Evolutionary conservation across 495 filamentous ascomycete species (phyloP).

Genomic region (Penicillium psychrofluorescens): DNA sequence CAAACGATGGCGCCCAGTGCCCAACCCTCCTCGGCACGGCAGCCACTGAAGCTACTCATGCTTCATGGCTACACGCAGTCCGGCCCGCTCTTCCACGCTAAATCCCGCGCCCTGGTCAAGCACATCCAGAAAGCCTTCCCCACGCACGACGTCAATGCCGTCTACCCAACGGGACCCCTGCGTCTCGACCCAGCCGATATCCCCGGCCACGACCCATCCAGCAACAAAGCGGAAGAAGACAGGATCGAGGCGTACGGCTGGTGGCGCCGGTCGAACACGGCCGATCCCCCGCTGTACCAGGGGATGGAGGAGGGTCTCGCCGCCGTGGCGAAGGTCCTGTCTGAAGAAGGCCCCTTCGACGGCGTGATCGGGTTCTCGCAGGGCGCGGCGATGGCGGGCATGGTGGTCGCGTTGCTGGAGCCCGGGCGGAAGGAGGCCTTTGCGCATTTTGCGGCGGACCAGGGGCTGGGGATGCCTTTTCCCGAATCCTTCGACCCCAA

Average conservation of each 20-base stretch:
- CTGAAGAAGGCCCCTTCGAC: slow-evolving; percentile 56
- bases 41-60: slow-evolving; percentile 49
- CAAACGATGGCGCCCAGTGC: slow-evolving; percentile 15
- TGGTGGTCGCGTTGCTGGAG: slow-evolving; percentile 67
- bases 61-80: slow-evolving; percentile 83
- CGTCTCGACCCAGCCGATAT: slow-evolving; percentile 60
- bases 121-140: slow-evolving; percentile 66
- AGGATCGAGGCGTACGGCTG: slow-evolving; percentile 69
- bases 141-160: slow-evolving; percentile 42
- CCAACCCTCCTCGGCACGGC: slow-evolving; percentile 8
- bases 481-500: slow-evolving; percentile 43
- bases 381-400: slow-evolving; percentile 56
- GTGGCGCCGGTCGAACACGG: slow-evolving; percentile 59
- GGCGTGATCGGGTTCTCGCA: slow-evolving; percentile 74
- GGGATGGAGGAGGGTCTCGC: slow-evolving; percentile 59
- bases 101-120: slow-evolving; percentile 82
- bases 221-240: slow-evolving; percentile 26
- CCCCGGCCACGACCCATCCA: slow-evolving; percentile 50
- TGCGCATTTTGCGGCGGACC: slow-evolving; percentile 18
- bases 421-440: slow-evolving; percentile 39
- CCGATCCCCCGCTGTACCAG: slow-evolving; percentile 49
- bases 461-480: slow-evolving; percentile 29
- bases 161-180: slow-evolving; percentile 47
- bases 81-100: slow-evolving; percentile 76
- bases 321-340: slow-evolving; percentile 50